Conservation (phyloP, 805 yeast species). For the Spencermartinsiella europaea region DNA sequence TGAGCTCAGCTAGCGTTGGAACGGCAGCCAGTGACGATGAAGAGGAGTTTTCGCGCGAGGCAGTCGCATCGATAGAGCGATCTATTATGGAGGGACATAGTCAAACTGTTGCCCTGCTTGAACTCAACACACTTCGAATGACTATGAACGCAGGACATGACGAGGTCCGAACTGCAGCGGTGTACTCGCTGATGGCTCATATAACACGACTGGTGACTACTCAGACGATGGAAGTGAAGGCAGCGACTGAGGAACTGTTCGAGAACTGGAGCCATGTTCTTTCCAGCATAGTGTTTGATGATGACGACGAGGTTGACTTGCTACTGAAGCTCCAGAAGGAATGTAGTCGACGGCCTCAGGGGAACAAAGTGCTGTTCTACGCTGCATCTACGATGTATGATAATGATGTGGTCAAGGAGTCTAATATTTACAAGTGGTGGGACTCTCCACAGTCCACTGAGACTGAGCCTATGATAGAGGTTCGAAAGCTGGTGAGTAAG, state of each 20-base stretch:
- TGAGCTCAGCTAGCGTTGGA: slow-evolving; percentile 27
- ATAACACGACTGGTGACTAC: slow-evolving; percentile 71
- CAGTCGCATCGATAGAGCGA: slow-evolving; percentile 87
- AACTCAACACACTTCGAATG: slow-evolving; percentile 92
- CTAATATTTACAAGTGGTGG: slow-evolving; percentile 82
- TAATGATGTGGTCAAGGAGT: slow-evolving; percentile 77
- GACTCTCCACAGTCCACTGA: slow-evolving; percentile 40
- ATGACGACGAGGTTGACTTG: slow-evolving; percentile 72
- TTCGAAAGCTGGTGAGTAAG: slow-evolving; percentile 54
- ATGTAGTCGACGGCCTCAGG: slow-evolving; percentile 38
- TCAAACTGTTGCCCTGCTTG: slow-evolving; percentile 86
- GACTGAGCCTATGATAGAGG: slow-evolving; percentile 37
- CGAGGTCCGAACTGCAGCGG: slow-evolving; percentile 81
- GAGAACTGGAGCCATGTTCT: slow-evolving; percentile 77
- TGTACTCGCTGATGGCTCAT: slow-evolving; percentile 63
- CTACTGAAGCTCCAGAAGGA: slow-evolving; percentile 43
- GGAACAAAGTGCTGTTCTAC: slow-evolving; percentile 43
- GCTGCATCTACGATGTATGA: slow-evolving; percentile 68
- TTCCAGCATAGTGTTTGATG: slow-evolving; percentile 78
- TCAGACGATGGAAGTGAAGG: slow-evolving; percentile 67
- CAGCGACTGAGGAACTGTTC: slow-evolving; percentile 72
- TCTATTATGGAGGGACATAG: slow-evolving; percentile 92
- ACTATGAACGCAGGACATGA: slow-evolving; percentile 94
- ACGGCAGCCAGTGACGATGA: slow-evolving; percentile 53
- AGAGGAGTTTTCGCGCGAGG: slow-evolving; percentile 82